These are phyloP conservation scores for Canavalia ensiformis DNA, from an alignment of 306 rosid genomes.

Conservation along the genomic window DNA sequence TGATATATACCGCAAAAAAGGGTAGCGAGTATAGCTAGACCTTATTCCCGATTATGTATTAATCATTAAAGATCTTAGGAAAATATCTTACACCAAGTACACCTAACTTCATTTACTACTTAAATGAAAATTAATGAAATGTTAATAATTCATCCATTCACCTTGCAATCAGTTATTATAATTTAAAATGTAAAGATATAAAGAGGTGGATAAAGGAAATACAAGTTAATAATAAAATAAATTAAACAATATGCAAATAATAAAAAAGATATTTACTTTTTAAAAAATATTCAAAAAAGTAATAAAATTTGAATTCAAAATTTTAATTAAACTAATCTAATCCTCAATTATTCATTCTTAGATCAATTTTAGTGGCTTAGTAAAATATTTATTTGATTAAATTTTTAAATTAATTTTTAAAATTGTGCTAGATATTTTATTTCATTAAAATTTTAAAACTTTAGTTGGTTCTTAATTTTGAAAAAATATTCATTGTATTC, in stretches of 20 bases:
- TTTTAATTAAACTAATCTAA: too few species aligned
- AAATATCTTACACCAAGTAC: constrained; percentile 18
- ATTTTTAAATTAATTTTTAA: too few species aligned
- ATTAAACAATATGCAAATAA: not conserved
- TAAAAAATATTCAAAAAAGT: too few species aligned
- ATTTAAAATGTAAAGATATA: not conserved
- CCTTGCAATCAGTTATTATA: not conserved
- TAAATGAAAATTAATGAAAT: not conserved
- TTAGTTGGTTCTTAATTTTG: too few species aligned
- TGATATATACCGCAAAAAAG: not conserved
- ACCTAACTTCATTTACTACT: constrained; percentile 18
- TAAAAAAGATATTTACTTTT: not conserved
- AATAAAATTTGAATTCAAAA: too few species aligned
- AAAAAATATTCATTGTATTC: too few species aligned
- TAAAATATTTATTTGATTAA: too few species aligned
- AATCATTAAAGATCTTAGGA: not conserved
- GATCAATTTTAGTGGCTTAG: too few species aligned
- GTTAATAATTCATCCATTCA: not conserved
- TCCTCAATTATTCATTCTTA: too few species aligned
- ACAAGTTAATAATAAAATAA: not conserved
- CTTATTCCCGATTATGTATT: constrained; percentile 34
- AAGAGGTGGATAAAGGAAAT: not conserved
- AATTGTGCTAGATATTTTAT: too few species aligned
- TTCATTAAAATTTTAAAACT: too few species aligned
- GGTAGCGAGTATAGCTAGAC: not conserved